Conservation (phyloP, 768 basidiomycete genomes). For the Scleroderma citrinum region DNA sequence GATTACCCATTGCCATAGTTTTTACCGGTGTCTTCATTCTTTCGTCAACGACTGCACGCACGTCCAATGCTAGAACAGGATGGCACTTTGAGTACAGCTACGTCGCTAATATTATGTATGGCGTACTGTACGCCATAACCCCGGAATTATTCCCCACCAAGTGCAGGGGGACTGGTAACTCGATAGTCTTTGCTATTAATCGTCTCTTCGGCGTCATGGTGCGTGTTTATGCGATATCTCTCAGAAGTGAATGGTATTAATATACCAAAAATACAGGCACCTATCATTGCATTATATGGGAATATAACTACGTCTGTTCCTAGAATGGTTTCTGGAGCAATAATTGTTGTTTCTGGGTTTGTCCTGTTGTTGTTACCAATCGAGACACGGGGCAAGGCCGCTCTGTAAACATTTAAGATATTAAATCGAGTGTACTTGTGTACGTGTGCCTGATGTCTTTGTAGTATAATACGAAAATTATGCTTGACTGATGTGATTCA, state of each 20-base stretch:
- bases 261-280: slow-evolving; percentile 31
- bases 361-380: slow-evolving; percentile 48
- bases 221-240: slow-evolving; percentile 19
- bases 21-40: slow-evolving; percentile 56
- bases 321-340: slow-evolving; percentile 47
- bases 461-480: too few relatives aligned
- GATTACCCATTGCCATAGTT: slow-evolving; percentile 17
- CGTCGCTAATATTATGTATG: slow-evolving; percentile 53
- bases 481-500: too few relatives aligned
- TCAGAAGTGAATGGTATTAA: background rate
- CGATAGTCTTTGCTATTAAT: slow-evolving; percentile 45
- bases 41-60: slow-evolving; percentile 49
- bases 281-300: slow-evolving; percentile 45
- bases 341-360: slow-evolving; percentile 46
- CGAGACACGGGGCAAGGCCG: slow-evolving; percentile 52
- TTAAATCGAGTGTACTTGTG: too few relatives aligned
- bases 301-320: slow-evolving; percentile 45
- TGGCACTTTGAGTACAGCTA: slow-evolving; percentile 59
- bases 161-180: slow-evolving; percentile 53
- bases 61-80: slow-evolving; percentile 44
- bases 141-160: too few relatives aligned
- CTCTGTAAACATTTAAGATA: too few relatives aligned
- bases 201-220: slow-evolving; percentile 57
- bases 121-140: slow-evolving; percentile 36
- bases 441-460: too few relatives aligned